phyloP scores from a whole-genome alignment of 2,329 filamentous ascomycete species.

The Lecanicillium sp. region DNA sequence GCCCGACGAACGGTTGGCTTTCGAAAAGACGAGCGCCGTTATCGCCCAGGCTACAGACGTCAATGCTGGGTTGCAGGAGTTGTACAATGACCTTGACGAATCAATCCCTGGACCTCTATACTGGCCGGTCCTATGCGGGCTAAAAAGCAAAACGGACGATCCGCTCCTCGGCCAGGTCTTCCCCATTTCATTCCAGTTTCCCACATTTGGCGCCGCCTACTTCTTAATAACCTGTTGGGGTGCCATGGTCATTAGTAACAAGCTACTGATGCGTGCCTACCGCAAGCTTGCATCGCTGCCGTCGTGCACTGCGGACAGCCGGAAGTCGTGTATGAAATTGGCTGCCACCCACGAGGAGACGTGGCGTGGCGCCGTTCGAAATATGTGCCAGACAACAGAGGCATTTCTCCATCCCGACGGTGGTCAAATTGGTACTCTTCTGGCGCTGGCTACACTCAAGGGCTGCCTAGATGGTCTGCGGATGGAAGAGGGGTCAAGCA shows the following conservation, averaged over 20 bases:
- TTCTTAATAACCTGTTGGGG: slow-evolving; percentile 10
- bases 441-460: slow-evolving; percentile 1
- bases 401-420: slow-evolving; percentile 3
- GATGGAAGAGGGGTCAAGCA: background rate
- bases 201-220: slow-evolving; percentile 5
- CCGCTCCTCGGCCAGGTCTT: slow-evolving; percentile 6
- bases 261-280: slow-evolving; percentile 3
- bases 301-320: background rate
- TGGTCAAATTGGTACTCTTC: slow-evolving; percentile 1
- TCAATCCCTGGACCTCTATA: slow-evolving; percentile 2
- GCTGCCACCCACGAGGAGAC: slow-evolving; percentile 3
- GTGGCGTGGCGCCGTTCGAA: slow-evolving; percentile 5
- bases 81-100: background rate
- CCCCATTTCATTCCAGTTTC: slow-evolving; percentile 5
- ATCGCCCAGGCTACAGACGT: background rate
- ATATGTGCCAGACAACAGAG: slow-evolving; percentile 9
- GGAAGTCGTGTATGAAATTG: too few relatives aligned
- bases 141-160: slow-evolving; percentile 3
- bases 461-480: slow-evolving; percentile 5
- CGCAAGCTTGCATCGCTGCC: slow-evolving; percentile 2
- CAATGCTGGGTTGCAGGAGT: background rate
- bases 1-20: background rate
- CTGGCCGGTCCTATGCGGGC: slow-evolving; percentile 3
- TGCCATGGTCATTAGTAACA: slow-evolving; percentile 6
- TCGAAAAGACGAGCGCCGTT: background rate